Evolutionary conservation across 352 stramenopile genomes (phyloP), one percentile per base, ranked within the genome.

Genomic region (Blastocystis sp.): DNA sequence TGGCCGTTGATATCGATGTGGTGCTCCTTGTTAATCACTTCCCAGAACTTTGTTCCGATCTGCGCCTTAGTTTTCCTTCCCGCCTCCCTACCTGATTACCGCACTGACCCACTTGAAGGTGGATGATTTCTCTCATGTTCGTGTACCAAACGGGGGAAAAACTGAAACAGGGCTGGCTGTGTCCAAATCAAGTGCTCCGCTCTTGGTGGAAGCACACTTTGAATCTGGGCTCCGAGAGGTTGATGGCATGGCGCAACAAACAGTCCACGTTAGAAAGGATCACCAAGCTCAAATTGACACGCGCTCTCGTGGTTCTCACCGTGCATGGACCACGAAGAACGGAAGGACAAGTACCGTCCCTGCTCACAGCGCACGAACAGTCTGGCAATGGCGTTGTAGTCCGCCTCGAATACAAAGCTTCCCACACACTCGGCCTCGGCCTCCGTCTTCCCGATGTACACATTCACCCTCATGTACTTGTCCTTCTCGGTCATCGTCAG

Each of bases 31-130:
- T 92, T 95, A 87, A 96, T 95, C 61, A 95, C 93, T 74, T 96
- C 94, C 95, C 95, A 98, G 91, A 98, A 98, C 93, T 98, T 98
- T 90, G 95, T 95, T 90, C 95, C 95, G 90, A 98, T 98, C 90
- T 77, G 60, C 42, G 24, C 3, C 34, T 77, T 60, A 57, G 38
- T 34, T 42, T 60, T 7, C 66, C 54, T 60, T 28, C 9, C 4
- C 38, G 9, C n/a, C 40, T 43, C 9, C 38, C 11, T 60, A 91
- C 87, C 92, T 98, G 96, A 94, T 98, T 98, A 92, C 96, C 96
- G 89, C 95, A 98, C 94, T 98, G 96, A 89, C 96, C 96, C 87
- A 94, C 95, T 93, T 98, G 96, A 90, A 98, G 94, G 92, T 98
- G 95, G 93, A 98, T 95, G 90, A 98, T 96, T 92, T 98, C 94